Conservation (phyloP, 257 asterid species). For the Eustoma russellianum region DNA sequence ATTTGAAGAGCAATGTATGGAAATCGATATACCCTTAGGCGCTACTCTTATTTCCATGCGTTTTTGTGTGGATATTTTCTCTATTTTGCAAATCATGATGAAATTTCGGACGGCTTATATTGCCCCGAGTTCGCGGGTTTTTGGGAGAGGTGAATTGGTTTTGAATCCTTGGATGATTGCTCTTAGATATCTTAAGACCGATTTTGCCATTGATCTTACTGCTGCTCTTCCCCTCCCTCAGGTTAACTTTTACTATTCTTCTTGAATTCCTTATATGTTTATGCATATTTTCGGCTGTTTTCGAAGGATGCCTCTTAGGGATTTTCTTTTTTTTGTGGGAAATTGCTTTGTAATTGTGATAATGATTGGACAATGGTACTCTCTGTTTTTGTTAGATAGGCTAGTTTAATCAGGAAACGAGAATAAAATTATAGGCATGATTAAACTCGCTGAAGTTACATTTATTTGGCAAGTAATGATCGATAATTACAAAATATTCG, state of each 20-base stretch:
- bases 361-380: not conserved
- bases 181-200: slow-evolving; percentile 41
- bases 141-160: slow-evolving; percentile 83
- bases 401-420: too few relatives aligned
- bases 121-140: slow-evolving; percentile 55
- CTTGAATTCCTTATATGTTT: not conserved
- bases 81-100: slow-evolving; percentile 52
- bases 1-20: slow-evolving; percentile 38
- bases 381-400: too few relatives aligned
- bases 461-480: too few relatives aligned
- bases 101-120: slow-evolving; percentile 74
- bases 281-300: not conserved
- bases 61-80: slow-evolving; percentile 51
- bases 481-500: too few relatives aligned
- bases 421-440: too few relatives aligned
- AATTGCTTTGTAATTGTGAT: not conserved
- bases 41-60: slow-evolving; percentile 37
- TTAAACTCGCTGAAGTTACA: too few relatives aligned
- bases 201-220: slow-evolving; percentile 63
- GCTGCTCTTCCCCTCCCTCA: slow-evolving; percentile 96
- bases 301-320: too few relatives aligned
- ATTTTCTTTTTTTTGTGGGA: not conserved
- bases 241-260: slow-evolving; percentile 17
- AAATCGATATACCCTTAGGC: slow-evolving; percentile 34
- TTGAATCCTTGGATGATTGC: slow-evolving; percentile 49